Percentiles rank a stretch among this genome's conserved stretches.
Conservation (phyloP, 2,329 filamentous ascomycete genomes). For the Dothistroma septosporum region DNA sequence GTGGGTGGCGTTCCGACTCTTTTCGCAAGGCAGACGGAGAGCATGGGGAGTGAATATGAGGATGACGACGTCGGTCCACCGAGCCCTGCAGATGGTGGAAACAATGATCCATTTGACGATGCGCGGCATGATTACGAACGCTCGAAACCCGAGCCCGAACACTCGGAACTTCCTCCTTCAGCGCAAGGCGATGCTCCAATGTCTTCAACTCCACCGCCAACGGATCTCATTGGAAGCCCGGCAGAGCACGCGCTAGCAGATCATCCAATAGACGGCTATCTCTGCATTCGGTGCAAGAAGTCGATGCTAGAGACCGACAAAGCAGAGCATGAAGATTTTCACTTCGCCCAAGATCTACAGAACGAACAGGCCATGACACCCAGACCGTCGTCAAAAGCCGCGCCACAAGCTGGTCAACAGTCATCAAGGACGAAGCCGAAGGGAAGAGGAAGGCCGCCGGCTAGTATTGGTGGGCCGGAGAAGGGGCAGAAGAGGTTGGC, state of each 20-base stretch:
- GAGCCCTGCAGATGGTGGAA: constrained; percentile 9
- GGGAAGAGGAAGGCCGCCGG: constrained; percentile 38
- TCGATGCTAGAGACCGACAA: constrained; percentile 56
- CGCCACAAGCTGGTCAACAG: constrained; percentile 13
- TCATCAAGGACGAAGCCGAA: constrained; percentile 24
- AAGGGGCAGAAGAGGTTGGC: constrained; percentile 45
- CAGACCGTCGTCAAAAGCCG: constrained; percentile 22
- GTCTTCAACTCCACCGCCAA: not conserved
- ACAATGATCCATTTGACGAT: constrained; percentile 8
- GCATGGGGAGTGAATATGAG: constrained; percentile 17
- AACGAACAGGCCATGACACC: constrained; percentile 51
- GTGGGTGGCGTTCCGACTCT: constrained; percentile 36
- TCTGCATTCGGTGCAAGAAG: constrained; percentile 63
- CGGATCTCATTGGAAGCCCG: not conserved
- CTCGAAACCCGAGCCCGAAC: constrained; percentile 1
- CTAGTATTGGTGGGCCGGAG: constrained; percentile 30
- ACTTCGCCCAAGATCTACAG: constrained; percentile 84
- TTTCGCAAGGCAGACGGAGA: constrained; percentile 28
- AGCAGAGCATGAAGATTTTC: constrained; percentile 86
- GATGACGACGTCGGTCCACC: constrained; percentile 9
- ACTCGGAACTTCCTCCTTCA: constrained; percentile 19
- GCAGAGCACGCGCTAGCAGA: not conserved
- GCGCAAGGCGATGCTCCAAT: constrained; percentile 10
- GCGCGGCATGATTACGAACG: not conserved
- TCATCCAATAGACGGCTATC: constrained; percentile 35